phyloP scores from a whole-genome alignment of 345 rosid genomes.

The Populus alba region DNA sequence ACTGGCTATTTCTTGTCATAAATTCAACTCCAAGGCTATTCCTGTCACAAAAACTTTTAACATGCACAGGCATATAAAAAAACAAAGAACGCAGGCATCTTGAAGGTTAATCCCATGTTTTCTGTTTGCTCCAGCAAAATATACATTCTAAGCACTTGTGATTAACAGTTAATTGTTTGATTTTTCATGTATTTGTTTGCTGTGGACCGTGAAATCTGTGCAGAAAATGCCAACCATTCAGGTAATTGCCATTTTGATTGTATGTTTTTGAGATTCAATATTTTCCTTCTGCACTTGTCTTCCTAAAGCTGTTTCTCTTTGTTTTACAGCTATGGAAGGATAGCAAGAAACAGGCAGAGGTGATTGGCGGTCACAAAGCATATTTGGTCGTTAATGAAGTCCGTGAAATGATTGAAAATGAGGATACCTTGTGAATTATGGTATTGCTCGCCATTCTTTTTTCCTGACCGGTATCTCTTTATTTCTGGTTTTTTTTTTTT shows the following conservation, averaged over 20 bases:
- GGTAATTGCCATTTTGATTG: slow-evolving; percentile 34
- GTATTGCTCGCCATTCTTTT: not conserved
- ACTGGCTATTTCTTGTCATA: not conserved
- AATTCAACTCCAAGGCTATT: not conserved
- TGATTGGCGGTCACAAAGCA: slow-evolving; percentile 86
- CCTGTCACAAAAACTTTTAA: not conserved
- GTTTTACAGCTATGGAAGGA: slow-evolving; percentile 69
- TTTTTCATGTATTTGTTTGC: slow-evolving; percentile 31
- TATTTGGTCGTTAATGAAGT: slow-evolving; percentile 67
- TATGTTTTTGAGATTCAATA: not conserved
- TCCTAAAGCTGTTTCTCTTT: not conserved
- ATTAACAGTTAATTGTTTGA: slow-evolving; percentile 16
- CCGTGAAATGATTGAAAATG: slow-evolving; percentile 70
- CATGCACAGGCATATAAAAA: not conserved
- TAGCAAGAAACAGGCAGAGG: slow-evolving; percentile 72
- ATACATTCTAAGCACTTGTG: not conserved
- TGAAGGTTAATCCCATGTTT: not conserved
- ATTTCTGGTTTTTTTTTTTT: no score
- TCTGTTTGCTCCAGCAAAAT: not conserved
- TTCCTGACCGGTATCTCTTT: no score
- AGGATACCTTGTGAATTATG: slow-evolving; percentile 11
- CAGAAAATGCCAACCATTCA: slow-evolving; percentile 98
- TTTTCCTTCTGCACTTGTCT: not conserved
- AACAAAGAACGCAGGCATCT: not conserved
- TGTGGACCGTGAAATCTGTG: slow-evolving; percentile 6